Conservation (phyloP, 2,329 filamentous ascomycete genomes). For the Lachnellula arida region DNA sequence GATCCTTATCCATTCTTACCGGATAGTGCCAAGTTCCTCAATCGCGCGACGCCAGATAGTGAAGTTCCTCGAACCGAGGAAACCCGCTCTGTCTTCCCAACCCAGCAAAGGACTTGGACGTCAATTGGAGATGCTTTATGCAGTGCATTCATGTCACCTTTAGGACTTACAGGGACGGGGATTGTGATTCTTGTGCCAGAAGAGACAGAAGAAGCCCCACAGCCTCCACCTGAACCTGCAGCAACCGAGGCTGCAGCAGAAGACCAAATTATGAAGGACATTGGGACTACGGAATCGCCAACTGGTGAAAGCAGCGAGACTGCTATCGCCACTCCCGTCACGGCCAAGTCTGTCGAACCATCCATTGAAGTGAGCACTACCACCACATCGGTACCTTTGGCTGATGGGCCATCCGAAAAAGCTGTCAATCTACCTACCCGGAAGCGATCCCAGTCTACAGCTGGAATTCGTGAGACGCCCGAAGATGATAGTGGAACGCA, state of each 20-base stretch:
- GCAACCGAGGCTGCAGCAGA: background rate
- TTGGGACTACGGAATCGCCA: slow-evolving; percentile 21
- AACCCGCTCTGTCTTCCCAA: slow-evolving; percentile 14
- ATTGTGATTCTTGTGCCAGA: slow-evolving; percentile 23
- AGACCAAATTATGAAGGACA: slow-evolving; percentile 27
- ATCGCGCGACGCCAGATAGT: background rate
- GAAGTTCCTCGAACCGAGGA: slow-evolving; percentile 5
- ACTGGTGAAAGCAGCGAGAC: slow-evolving; percentile 16
- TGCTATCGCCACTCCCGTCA: slow-evolving; percentile 12
- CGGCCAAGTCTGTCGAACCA: slow-evolving; percentile 16
- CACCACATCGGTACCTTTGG: slow-evolving; percentile 19
- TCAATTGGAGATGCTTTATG: slow-evolving; percentile 26
- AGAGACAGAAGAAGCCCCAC: slow-evolving; percentile 3
- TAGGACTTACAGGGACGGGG: slow-evolving; percentile 14
- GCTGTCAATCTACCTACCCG: slow-evolving; percentile 36
- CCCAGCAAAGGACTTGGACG: slow-evolving; percentile 26
- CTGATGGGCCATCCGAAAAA: slow-evolving; percentile 13
- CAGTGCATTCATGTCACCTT: slow-evolving; percentile 14
- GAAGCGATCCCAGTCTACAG: slow-evolving; percentile 59
- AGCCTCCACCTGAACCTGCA: background rate
- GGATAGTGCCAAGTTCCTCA: slow-evolving; percentile 38
- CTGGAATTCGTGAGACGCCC: slow-evolving; percentile 50
- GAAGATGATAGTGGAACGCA: slow-evolving; percentile 55
- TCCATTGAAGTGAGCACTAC: slow-evolving; percentile 17
- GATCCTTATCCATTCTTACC: slow-evolving; percentile 61